Percentiles rank a stretch among this genome's conserved stretches.
phyloP scores from a whole-genome alignment of 1,284 basidiomycete genomes.

The Pyrrhoderma lamaoense region DNA sequence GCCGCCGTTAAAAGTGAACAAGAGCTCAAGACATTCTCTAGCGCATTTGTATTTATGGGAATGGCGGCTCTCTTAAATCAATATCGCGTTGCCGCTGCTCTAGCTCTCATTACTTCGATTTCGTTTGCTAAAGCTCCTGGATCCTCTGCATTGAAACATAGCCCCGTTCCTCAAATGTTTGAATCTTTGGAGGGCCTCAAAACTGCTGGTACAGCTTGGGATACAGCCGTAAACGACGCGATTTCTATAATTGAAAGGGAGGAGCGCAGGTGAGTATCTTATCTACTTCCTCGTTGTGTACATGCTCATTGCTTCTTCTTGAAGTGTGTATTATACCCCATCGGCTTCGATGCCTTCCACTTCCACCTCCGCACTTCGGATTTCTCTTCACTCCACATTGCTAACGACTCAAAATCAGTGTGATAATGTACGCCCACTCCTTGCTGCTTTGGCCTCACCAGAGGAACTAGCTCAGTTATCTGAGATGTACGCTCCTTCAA shows the following conservation, averaged over 20 bases:
- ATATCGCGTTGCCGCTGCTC: slow-evolving; percentile 6
- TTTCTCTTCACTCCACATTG: slow-evolving; percentile 63
- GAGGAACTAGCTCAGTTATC: slow-evolving; percentile 61
- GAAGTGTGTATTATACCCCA: slow-evolving; percentile 12
- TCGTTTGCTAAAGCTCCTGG: slow-evolving; percentile 5
- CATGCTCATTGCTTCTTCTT: slow-evolving; percentile 10
- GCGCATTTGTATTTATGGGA: slow-evolving; percentile 14
- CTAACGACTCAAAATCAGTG: slow-evolving; percentile 69
- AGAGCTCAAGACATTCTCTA: slow-evolving; percentile 15
- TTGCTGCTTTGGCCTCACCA: slow-evolving; percentile 65
- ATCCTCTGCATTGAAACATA: slow-evolving; percentile 5
- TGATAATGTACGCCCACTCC: slow-evolving; percentile 69
- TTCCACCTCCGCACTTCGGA: slow-evolving; percentile 52
- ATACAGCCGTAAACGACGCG: slow-evolving; percentile 60
- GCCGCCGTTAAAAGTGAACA: slow-evolving; percentile 7
- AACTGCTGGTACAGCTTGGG: slow-evolving; percentile 60
- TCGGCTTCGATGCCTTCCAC: slow-evolving; percentile 31
- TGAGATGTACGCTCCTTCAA: slow-evolving; percentile 79
- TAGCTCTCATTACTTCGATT: slow-evolving; percentile 13
- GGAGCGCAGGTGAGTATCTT: slow-evolving; percentile 47
- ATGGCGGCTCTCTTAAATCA: slow-evolving; percentile 12
- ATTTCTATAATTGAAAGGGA: slow-evolving; percentile 58
- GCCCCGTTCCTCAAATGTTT: slow-evolving; percentile 40
- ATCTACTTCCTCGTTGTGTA: slow-evolving; percentile 10
- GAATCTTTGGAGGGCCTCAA: slow-evolving; percentile 58